A percentile compares a stretch with the other conserved stretches of the same genome.
These are phyloP conservation scores for Immersiella caudata DNA, from an alignment of 495 filamentous ascomycete genomes.

Conservation along the genomic window DNA sequence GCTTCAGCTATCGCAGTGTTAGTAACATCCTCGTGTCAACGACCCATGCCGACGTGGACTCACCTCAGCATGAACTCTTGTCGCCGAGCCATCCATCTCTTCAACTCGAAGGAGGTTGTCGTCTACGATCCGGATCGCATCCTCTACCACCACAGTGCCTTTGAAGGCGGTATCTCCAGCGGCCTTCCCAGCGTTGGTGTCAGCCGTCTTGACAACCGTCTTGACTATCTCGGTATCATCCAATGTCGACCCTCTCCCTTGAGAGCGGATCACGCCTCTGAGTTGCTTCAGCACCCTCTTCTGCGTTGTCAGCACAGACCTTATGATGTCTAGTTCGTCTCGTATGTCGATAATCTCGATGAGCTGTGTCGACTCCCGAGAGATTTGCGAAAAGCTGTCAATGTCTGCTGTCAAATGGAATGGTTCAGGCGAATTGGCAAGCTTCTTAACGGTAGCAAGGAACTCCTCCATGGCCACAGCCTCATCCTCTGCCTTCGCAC, in stretches of 20 bases:
- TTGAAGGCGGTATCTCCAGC: conserved; percentile 3
- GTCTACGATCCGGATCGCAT: conserved; percentile 7
- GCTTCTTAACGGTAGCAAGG: conserved; percentile 6
- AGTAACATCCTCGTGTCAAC: too few relatives aligned
- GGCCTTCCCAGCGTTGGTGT: neutral
- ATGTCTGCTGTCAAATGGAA: conserved; percentile 18
- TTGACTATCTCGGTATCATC: neutral
- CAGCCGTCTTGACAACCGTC: too few relatives aligned
- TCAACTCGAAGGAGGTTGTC: conserved; percentile 8
- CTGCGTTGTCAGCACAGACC: conserved; percentile 10
- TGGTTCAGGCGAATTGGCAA: conserved; percentile 6
- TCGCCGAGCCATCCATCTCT: conserved; percentile 14
- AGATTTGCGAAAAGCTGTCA: conserved; percentile 23
- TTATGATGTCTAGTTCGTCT: conserved; percentile 16
- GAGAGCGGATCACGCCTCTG: neutral
- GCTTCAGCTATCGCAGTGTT: conserved; percentile 3
- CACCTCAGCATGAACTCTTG: conserved; percentile 13
- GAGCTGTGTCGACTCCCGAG: neutral
- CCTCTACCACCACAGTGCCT: neutral
- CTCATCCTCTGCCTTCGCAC: conserved; percentile 22
- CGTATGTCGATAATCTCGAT: conserved; percentile 17
- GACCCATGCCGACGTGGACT: too few relatives aligned
- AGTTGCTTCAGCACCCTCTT: conserved; percentile 9
- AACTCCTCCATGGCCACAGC: conserved; percentile 16
- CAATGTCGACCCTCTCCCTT: neutral